Evolutionary conservation across 164 flowering plant species (phyloP), one percentile per base, ranked within the genome.

Genomic region (Kingdonia uniflora): DNA sequence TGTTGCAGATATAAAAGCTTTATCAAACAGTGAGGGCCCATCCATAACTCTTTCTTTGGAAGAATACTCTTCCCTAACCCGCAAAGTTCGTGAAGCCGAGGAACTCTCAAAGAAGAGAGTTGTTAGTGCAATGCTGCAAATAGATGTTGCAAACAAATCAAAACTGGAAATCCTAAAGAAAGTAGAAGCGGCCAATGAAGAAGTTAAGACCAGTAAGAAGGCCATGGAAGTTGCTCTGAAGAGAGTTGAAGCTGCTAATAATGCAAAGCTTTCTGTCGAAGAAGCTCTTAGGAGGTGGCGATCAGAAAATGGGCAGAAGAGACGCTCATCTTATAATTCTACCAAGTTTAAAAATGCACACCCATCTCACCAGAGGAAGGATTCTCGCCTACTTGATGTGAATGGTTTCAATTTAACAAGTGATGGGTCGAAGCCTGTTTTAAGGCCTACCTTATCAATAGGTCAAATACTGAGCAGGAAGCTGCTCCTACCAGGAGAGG

Each of bases 401-500:
- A 80, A 80, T 63, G 85, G 84, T 19, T 37, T 72, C 52, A 70
- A 71, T 53, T 38, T 78, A 45, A 68, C 45, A 1, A 60, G 24
- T 40, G 84, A 83, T 25, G 77, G 64, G 13, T 45, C 74, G 23
- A 71, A 51, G 35, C 87, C 84, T 14, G 78, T 67, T 55, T 47
- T 81, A 52, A 78, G 64, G 65, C 76, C 85, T 8, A 84, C 96
- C 13, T 42, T 88, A 26, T 92, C 97, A 20, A 88, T 92, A 6
- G 99, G 95, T 29, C 92, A 92, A 66, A 92, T 88, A 51, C 70
- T 88, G 56, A 86, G 89, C 74, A 62, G 77, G 70, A 92, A 88
- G 70, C 71, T 92, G 59, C 74, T 74, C 20, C 42, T 76, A 16
- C 74, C 81, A 15, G 87, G 81, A 19, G 94, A 81, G 40, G 71